These are phyloP conservation scores for Leccinum pallidistipes DNA, from an alignment of 1,284 basidiomycete genomes.

Conservation along the genomic window DNA sequence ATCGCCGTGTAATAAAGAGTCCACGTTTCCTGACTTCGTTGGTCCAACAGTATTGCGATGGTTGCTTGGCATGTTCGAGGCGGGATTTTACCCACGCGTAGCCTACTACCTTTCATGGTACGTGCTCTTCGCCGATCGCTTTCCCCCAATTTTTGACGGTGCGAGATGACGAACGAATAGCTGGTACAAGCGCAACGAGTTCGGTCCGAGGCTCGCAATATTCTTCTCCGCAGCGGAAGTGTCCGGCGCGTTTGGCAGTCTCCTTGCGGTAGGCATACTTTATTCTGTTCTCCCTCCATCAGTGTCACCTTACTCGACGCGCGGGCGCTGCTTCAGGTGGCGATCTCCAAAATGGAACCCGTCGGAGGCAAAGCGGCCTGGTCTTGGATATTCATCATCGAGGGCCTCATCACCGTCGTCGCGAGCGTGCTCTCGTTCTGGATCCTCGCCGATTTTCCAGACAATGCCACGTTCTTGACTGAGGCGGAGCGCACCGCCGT, in stretches of 20 bases:
- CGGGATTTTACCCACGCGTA: conserved; percentile 61
- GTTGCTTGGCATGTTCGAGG: conserved; percentile 69
- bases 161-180: conserved; percentile 26
- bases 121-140: conserved; percentile 12
- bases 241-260: conserved; percentile 69
- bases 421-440: conserved; percentile 69
- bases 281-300: background rate
- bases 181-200: conserved; percentile 72
- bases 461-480: conserved; percentile 73
- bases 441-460: conserved; percentile 81
- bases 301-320: background rate
- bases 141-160: background rate
- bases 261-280: conserved; percentile 53
- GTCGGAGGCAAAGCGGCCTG: conserved; percentile 62
- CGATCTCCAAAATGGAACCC: conserved; percentile 67
- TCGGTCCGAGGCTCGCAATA: conserved; percentile 62
- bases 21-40: background rate
- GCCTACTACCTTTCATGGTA: conserved; percentile 71
- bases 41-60: conserved; percentile 54
- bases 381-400: conserved; percentile 76
- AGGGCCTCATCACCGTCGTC: conserved; percentile 65
- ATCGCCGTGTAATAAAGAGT: background rate
- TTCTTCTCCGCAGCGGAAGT: conserved; percentile 77
- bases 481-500: conserved; percentile 69
- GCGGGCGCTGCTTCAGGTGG: conserved; percentile 43